These are phyloP conservation scores for Pseudonectria buxi DNA, from an alignment of 2,329 filamentous ascomycete species.

Conservation along the genomic window DNA sequence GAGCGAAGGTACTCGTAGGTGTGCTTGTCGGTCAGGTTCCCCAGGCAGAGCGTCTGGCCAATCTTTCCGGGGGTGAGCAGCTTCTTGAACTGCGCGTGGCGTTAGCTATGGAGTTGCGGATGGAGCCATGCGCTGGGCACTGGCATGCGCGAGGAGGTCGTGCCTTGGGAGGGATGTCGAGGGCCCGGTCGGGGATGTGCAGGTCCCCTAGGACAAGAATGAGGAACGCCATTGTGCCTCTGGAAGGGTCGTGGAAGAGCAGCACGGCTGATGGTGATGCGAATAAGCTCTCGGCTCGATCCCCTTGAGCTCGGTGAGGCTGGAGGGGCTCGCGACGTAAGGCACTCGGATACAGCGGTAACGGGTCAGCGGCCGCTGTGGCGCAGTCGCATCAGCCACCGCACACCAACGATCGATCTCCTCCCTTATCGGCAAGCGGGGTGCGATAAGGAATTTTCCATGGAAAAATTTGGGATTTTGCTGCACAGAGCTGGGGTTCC, in stretches of 20 bases:
- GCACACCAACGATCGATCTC: background rate
- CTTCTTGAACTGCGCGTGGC: constrained; percentile 64
- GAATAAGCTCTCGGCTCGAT: constrained; percentile 16
- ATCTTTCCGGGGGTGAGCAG: constrained; percentile 79
- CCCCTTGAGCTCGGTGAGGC: constrained; percentile 20
- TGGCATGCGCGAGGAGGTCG: constrained; percentile 3
- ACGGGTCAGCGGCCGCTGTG: constrained; percentile 10
- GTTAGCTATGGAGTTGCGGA: constrained; percentile 17
- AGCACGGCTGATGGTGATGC: constrained; percentile 14
- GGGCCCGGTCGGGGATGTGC: constrained; percentile 85
- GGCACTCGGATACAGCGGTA: constrained; percentile 25
- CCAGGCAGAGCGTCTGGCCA: constrained; percentile 71
- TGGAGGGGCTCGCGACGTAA: constrained; percentile 23
- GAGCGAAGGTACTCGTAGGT: constrained; percentile 76
- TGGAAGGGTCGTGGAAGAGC: constrained; percentile 14
- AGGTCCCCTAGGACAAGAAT: constrained; percentile 90
- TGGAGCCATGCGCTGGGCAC: constrained; percentile 1
- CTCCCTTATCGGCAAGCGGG: constrained; percentile 21
- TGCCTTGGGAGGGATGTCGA: constrained; percentile 88
- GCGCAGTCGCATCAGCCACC: constrained; percentile 6
- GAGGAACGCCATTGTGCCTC: constrained; percentile 69
- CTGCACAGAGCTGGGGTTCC: constrained; percentile 12
- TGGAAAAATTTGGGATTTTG: constrained; percentile 23
- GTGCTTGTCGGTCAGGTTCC: constrained; percentile 71
- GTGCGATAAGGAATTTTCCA: constrained; percentile 24